Evolutionary conservation across 345 rosid species (phyloP), one percentile per base, ranked within the genome.

Genomic region (Barbarea vulgaris): DNA sequence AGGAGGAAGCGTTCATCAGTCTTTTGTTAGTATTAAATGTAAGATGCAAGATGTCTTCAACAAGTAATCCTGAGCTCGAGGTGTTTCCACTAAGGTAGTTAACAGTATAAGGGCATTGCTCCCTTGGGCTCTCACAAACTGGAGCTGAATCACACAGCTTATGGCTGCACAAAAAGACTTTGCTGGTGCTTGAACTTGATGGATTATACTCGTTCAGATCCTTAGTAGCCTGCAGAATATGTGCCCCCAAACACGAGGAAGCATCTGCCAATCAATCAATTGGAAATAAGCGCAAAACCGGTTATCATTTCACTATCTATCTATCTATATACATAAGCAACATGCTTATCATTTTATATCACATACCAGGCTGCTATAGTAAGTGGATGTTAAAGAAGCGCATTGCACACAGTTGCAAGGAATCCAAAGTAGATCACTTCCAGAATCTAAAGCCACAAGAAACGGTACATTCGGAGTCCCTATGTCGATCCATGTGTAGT

Each of bases 261-360:
- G 93, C 97, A 93, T 91, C 97, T 91, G 95, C 93, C 95, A 93
- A 93, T 93, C 98, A 91, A 93, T 91, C 88, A 84, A 76, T 84
- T 47, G 83, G 86, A 87, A 85, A 87, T 84, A 93, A 93, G 96
- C 80, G 91, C 87, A 89, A 88, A 89, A 93, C 81, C 74, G 66
- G 85, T 83, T 82, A 84, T 31, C 81, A 64, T 67, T 57, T 25
- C 80, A 64, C 66, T 65, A 66, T 14, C 4, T 27, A 24, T 12
- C 69, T 59, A 61, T 8, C 4, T 31, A 21, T 7, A 28, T 14
- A 17, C 27, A 25, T 64, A 48, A 61, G 60, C 67, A 58, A 54
- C 27, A 65, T 39, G 13, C 55, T 42, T 33, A 58, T 78, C 53
- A 46, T 21, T 42, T 46, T 54, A 21, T 18, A 9, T 17, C 18